Evolutionary conservation across 768 basidiomycete genomes (phyloP), one percentile per base, ranked within the genome.

Genomic region (Suillus fuscotomentosus): DNA sequence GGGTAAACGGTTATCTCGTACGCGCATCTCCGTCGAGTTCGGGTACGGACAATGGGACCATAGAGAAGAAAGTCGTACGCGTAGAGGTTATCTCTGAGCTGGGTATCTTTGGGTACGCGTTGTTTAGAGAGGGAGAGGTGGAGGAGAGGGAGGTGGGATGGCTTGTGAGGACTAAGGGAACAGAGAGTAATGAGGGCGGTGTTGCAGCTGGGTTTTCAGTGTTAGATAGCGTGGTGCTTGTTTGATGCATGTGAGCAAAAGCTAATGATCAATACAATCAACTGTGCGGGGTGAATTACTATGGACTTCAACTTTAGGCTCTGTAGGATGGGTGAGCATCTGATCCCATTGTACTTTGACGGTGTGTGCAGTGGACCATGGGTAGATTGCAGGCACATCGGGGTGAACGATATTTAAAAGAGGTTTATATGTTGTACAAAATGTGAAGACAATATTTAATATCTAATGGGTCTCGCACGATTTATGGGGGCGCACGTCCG

Each of bases 111-210:
- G 95, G 97, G 1, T 93, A 92, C 83, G 86, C 87, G 2, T 73
- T 98, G 66, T 96, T 97, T 71, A 87, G 88, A 22, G 76, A 72
- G 11, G 77, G 76, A 5, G 71, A 77, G 36, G 72, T 77, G 15
- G 65, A 86, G 51, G 77, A 82, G 61, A 90, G 94, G 72, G 85
- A 88, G 64, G 88, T 83, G 1, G 95, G 95, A 20, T 95, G 92
- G 84, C 71, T 98, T 71, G 83, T 97, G 57, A 79, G 95, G 68
- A 98, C 95, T 7, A 98, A 97, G 71, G 92, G 90, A 5, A 89
- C 87, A 71, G 94, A 94, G 50, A 92, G 88, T 63, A 90, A 98
- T 72, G 97, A 99, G 72, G 95, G 95, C 6, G 95, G 95, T 3
- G 89, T 95, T 4, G 92, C 91, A 3, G 88, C 89, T 56, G 94